phyloP scores from a whole-genome alignment of 768 basidiomycete species.

The Xerocomellus chrysenteron region DNA sequence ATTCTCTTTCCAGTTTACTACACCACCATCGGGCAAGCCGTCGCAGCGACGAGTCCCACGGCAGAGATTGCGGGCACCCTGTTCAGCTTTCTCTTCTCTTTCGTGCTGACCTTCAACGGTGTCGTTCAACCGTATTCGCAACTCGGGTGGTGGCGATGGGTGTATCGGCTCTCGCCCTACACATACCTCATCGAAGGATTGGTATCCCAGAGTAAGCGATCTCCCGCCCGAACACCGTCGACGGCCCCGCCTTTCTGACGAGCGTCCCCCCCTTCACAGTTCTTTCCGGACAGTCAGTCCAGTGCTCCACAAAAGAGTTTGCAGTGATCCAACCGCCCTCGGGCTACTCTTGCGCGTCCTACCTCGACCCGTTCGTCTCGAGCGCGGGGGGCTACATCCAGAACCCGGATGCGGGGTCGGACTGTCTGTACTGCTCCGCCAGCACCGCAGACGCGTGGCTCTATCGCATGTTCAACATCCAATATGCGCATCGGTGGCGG shows the following conservation, averaged over 20 bases:
- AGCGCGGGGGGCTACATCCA: conserved; percentile 48
- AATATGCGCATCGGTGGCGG: conserved; percentile 50
- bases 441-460: conserved; percentile 57
- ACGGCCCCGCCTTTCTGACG: background rate
- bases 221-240: too few species aligned
- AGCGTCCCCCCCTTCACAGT: conserved; percentile 23
- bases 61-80: conserved; percentile 59
- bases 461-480: conserved; percentile 51
- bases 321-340: conserved; percentile 49
- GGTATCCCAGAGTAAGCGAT: conserved; percentile 43
- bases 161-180: conserved; percentile 57
- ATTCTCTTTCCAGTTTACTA: conserved; percentile 60
- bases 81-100: conserved; percentile 59
- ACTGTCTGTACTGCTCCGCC: conserved; percentile 56
- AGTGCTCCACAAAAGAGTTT: conserved; percentile 63
- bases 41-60: conserved; percentile 60
- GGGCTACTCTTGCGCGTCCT: conserved; percentile 47
- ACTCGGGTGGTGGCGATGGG: conserved; percentile 71
- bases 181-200: conserved; percentile 56
- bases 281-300: conserved; percentile 47
- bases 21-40: conserved; percentile 58
- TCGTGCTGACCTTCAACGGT: conserved; percentile 67
- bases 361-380: conserved; percentile 42
- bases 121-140: conserved; percentile 62
- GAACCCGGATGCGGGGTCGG: conserved; percentile 36